Evolutionary conservation across 805 yeast genomes (phyloP).

Genomic region (Sugiyamaella smithiae): DNA sequence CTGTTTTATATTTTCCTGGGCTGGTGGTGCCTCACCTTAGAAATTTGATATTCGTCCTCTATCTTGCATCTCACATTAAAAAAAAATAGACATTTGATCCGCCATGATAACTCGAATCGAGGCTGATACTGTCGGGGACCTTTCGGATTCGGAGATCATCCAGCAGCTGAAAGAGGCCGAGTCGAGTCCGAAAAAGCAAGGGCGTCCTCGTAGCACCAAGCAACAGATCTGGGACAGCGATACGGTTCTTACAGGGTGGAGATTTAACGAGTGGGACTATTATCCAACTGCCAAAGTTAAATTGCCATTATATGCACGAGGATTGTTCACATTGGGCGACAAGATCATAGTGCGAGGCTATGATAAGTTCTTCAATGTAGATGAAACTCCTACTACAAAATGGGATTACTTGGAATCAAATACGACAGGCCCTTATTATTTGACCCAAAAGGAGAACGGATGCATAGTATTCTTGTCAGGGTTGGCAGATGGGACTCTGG

Average conservation of each 20-base stretch:
- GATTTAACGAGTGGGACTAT: slow-evolving; percentile 80
- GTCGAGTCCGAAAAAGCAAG: slow-evolving; percentile 13
- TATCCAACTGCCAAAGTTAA: slow-evolving; percentile 53
- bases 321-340: slow-evolving; percentile 53
- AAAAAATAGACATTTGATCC: too few relatives aligned
- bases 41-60: too few relatives aligned
- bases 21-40: too few relatives aligned
- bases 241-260: slow-evolving; percentile 52
- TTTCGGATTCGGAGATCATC: not conserved
- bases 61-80: too few relatives aligned
- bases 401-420: slow-evolving; percentile 43
- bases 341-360: slow-evolving; percentile 79
- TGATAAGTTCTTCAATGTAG: slow-evolving; percentile 86
- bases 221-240: slow-evolving; percentile 30
- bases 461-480: slow-evolving; percentile 86
- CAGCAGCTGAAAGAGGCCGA: not conserved
- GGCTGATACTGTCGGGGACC: not conserved
- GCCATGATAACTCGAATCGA: too few relatives aligned
- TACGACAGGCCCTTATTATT: slow-evolving; percentile 73
- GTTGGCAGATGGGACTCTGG: slow-evolving; percentile 64
- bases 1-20: too few relatives aligned
- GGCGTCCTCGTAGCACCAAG: slow-evolving; percentile 20
- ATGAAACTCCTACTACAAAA: slow-evolving; percentile 57
- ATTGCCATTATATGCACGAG: slow-evolving; percentile 79
- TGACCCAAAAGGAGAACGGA: slow-evolving; percentile 89